Evolutionary conservation across 176 grass and related monocot species (phyloP), one percentile per base, ranked within the genome.

Genomic region (Canna indica): DNA sequence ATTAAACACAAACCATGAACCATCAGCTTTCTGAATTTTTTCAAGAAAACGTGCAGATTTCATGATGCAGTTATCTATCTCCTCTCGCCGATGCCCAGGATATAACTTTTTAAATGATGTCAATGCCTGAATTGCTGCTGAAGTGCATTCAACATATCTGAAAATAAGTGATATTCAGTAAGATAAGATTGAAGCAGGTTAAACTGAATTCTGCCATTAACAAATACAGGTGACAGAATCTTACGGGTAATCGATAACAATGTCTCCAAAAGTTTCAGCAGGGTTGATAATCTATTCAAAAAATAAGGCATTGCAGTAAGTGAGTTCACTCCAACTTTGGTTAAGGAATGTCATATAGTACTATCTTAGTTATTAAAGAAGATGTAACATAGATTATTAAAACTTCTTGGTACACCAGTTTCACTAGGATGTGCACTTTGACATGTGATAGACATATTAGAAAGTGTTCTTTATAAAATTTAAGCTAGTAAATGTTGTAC

Each of bases 221-320:
- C 2, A 47, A 68, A n/a, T 32, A 20, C 2, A 65, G 35, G 65
- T 81, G 46, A 64, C 33, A 12, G 39, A 38, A 68, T 93, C 94
- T 93, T 90, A 99, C 94, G 94, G 86, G 58, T 99, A 99, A 87
- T 99, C 94, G 67, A 99, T 99, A 62, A 93, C 69, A 71, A 99
- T 93, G 59, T 90, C 86, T 32, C 89, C 94, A 68, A 99, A 99
- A 60, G 89, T 99, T 79, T 99, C 94, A 27, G 94, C 80, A 72
- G 94, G 94, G 80, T 99, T 99, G 75, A 99, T 86, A 56, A 99
- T 75, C 94, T 99, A 82, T 73, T 54, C 70, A 74, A 67, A 76
- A 32, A 74, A 47, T 27, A 82, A 70, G 68, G 2, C 32, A 59
- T 81, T 59, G 79, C 64, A 84, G 63, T 76, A 79, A 20, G 31